Conservation (phyloP, 2,329 filamentous ascomycete genomes). For the Colletotrichum godetiae region DNA sequence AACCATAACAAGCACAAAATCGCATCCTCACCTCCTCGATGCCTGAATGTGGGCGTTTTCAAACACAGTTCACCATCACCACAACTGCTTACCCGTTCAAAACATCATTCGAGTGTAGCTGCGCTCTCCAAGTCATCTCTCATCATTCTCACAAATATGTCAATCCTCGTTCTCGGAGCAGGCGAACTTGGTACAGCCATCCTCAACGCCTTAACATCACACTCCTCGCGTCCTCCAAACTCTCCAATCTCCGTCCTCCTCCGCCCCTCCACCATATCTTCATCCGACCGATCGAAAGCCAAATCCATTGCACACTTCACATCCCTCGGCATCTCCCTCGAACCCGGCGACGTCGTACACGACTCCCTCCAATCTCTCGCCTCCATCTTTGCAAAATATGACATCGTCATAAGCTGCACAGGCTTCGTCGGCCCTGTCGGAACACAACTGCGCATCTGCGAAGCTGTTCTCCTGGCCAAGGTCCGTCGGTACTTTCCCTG, state of each 20-base stretch:
- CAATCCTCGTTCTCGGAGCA: conserved; percentile 72
- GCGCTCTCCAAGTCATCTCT: no score
- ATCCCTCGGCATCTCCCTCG: conserved; percentile 51
- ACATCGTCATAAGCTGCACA: conserved; percentile 69
- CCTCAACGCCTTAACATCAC: conserved; percentile 59
- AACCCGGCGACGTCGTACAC: conserved; percentile 57
- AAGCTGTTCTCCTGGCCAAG: conserved; percentile 63
- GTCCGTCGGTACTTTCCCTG: conserved; percentile 72
- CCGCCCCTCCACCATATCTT: conserved; percentile 58
- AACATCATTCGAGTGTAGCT: no score
- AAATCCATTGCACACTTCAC: conserved; percentile 47
- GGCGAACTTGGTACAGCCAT: conserved; percentile 73
- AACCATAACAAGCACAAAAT: no score
- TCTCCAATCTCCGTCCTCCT: conserved; percentile 64
- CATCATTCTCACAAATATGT: conserved; percentile 17
- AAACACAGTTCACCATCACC: no score
- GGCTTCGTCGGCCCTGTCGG: conserved; percentile 68
- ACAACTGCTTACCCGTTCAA: no score
- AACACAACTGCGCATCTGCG: conserved; percentile 67
- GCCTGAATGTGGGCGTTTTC: no score
- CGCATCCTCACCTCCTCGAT: no score
- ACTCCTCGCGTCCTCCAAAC: conserved; percentile 51
- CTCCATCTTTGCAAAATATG: conserved; percentile 55
- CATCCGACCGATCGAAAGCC: conserved; percentile 50
- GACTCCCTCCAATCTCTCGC: conserved; percentile 51